Evolutionary conservation across 2,329 filamentous ascomycete species (phyloP), one percentile per base, ranked within the genome.

Genomic region (Fusarium siculi): DNA sequence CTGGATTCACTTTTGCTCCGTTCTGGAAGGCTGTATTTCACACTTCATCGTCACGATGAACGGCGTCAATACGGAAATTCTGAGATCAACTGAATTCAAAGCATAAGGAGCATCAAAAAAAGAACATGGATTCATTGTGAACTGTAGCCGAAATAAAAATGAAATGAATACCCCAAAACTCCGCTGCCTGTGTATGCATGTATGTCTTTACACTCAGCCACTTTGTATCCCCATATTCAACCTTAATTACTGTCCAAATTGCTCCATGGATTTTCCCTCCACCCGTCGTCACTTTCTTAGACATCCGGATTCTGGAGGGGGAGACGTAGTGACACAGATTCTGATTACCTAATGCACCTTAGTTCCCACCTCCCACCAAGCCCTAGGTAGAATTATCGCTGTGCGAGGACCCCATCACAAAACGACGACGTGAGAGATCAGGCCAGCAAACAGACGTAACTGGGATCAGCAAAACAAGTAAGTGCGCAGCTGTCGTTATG

Each of bases 31-130:
- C 88, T 90, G 87, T 90, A 89, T 90, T 88, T 90, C 88, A 89
- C 87, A 87, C 84, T 81, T 83, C 83, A 83, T 85, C 84, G 82
- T 86, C 84, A 84, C 79, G 84, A 88, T 90, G 89, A 88, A 86
- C 84, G 89, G 89, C 88, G 89, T 91, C 89, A 88, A 88, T 87
- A 90, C 85, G 88, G 87, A 88, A 88, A 89, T 89, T 82, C 81
- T 83, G 80, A 82, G 81, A 82, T 80, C 79, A 80, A 79, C 81
- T 83, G 79, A 82, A 82, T 83, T 82, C 80, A 83, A 80, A 75
- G 74, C 78, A 80, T 74, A 56, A 72, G 73, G 72, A 75, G 75
- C 74, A 79, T 74, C 70, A 76, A 74, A 76, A 76, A 68, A 74
- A 68, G 64, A 73, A 54, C 62, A 66, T 69, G 78, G 77, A 79